These are phyloP conservation scores for Lycium barbarum DNA, from an alignment of 257 asterid genomes.

Conservation along the genomic window DNA sequence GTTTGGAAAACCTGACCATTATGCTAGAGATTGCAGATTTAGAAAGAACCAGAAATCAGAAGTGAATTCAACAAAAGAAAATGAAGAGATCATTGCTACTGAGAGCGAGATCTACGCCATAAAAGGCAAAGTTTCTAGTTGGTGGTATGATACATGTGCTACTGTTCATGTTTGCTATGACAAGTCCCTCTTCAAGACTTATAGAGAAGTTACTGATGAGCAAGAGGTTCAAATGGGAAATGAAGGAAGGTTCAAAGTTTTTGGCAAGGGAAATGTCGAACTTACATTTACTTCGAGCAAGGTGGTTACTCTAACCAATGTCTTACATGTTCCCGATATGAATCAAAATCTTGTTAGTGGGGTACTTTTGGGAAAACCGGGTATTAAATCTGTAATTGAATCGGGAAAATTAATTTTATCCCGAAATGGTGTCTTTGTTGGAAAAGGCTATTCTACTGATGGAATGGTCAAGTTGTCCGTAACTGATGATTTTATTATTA, in stretches of 20 bases:
- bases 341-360: too few relatives aligned
- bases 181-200: neutral
- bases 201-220: neutral
- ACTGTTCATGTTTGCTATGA: neutral
- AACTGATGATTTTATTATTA: neutral
- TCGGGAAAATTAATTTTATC: neutral
- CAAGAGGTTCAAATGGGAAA: neutral
- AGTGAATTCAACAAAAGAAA: neutral
- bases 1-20: too few relatives aligned
- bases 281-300: neutral
- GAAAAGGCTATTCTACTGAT: neutral
- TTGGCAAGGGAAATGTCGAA: neutral
- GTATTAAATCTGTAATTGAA: neutral
- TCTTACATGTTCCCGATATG: neutral
- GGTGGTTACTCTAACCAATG: neutral
- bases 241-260: neutral
- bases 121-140: too few relatives aligned
- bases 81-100: neutral
- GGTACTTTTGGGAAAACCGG: too few relatives aligned
- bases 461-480: neutral
- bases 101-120: neutral
- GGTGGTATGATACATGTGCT: too few relatives aligned
- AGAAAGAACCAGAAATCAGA: too few relatives aligned
- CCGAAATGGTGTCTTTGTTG: neutral
- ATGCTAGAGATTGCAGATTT: too few relatives aligned